Evolutionary conservation across 176 grass and related monocot genomes (phyloP), one percentile per base, ranked within the genome.

Genomic region (Carex myosuroides): DNA sequence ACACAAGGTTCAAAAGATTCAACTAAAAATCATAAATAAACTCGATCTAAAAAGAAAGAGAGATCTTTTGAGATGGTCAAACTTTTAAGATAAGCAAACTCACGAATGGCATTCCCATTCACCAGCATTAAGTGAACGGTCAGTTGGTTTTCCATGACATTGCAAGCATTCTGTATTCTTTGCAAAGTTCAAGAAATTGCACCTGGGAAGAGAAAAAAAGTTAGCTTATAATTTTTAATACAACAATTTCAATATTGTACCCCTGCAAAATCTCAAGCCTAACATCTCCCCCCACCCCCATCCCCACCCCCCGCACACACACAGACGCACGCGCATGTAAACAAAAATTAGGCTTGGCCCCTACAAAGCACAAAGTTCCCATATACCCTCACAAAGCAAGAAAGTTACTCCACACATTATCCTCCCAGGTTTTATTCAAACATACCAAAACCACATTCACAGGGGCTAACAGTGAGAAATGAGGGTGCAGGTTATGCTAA

Each of bases 181-280:
- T 21, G 95, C 91, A 63, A 98, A 98, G 86, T 98, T 98, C 83
- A 98, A 92, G 83, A 98, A 95, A 67, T 93, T 95, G 83, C 95
- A 98, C 91, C 95, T 95, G 9, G 46, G 7, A 85, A 67, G 85
- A 85, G 84, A 92, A 50, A 50, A 50, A 58, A 88, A 81, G 46
- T 81, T 76, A 88, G 64, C 68, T 84, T 6, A 84, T 69, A 79
- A 57, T 17, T 50, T 16, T 29, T 53, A 68, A 56, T 17, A 33
- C 53, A 66, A 75, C n/a, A 54, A 54, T 75, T 75, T 75, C 21
- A 30, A 6, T 30, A 6, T 30, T 10, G 5, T 70, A 44, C 33
- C 37, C 17, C 16, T 3, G 7, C 4, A n/a, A 70, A 44, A 44
- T 70, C 17, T 70, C 9, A 70, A 44, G 68, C 68, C 33, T 8